A percentile compares a stretch with the other conserved stretches of the same genome.
Evolutionary conservation across 179 eudicot genomes (phyloP).

Genomic region (Vitellaria paradoxa): DNA sequence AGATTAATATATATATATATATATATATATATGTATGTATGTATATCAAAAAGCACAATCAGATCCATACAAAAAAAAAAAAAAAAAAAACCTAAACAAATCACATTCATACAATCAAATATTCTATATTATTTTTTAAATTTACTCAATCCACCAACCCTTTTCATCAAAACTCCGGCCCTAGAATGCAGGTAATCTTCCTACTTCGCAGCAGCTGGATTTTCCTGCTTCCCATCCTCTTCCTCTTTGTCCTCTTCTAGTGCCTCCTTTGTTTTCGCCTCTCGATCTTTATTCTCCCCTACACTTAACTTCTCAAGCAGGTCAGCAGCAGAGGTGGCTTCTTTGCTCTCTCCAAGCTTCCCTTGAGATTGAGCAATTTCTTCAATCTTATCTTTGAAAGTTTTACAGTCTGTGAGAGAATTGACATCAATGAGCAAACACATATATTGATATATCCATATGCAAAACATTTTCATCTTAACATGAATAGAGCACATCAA

Average conservation of each 20-base stretch:
- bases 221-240: neutral
- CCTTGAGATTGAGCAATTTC: conserved; percentile 19
- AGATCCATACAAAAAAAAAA: neutral
- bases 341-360: conserved; percentile 16
- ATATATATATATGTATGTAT: too few relatives aligned
- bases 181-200: neutral
- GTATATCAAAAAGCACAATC: too few relatives aligned
- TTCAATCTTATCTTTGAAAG: conserved; percentile 20
- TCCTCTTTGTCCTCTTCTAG: neutral
- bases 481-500: neutral
- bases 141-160: neutral
- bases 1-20: too few relatives aligned
- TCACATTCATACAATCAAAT: neutral
- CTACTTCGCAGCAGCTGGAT: conserved; percentile 5
- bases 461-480: neutral
- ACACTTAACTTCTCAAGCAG: conserved; percentile 16
- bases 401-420: conserved; percentile 13
- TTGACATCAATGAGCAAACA: neutral
- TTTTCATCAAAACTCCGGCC: neutral
- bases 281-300: conserved; percentile 1
- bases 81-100: too few relatives aligned
- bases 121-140: neutral
- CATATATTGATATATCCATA: neutral
- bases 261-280: neutral
- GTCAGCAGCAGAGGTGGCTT: conserved; percentile 16